A percentile compares a stretch with the other conserved stretches of the same genome.
phyloP scores from a whole-genome alignment of 2,329 filamentous ascomycete species.

The Botrytis cinerea region DNA sequence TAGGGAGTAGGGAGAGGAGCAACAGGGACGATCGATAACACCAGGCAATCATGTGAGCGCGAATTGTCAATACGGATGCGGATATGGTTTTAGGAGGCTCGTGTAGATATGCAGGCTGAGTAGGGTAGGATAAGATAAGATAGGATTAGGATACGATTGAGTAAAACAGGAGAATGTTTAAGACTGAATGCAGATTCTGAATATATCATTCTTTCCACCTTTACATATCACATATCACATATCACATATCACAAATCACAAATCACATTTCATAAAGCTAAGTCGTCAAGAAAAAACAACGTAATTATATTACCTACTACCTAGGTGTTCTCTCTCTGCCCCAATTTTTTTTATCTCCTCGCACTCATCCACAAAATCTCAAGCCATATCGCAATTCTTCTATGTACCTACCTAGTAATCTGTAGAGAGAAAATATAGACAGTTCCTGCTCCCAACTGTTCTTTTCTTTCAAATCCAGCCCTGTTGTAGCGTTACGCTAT shows the following conservation, averaged over 20 bases:
- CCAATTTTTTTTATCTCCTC: neutral
- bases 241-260: neutral
- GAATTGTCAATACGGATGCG: neutral
- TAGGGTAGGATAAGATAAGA: neutral
- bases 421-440: neutral
- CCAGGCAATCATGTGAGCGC: neutral
- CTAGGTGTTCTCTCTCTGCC: neutral
- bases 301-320: neutral
- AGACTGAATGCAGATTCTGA: neutral
- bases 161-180: neutral
- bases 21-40: neutral
- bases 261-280: neutral
- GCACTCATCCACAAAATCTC: neutral
- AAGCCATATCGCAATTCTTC: neutral
- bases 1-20: neutral
- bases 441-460: neutral
- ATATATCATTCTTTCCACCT: neutral
- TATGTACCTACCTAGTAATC: neutral
- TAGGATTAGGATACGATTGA: neutral
- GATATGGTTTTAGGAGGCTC: neutral
- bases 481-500: neutral
- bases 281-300: neutral
- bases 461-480: neutral
- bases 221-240: neutral
- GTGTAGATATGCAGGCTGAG: neutral